These are phyloP conservation scores for Nadsonia fulvescens DNA, from an alignment of 805 yeast genomes.

Conservation along the genomic window DNA sequence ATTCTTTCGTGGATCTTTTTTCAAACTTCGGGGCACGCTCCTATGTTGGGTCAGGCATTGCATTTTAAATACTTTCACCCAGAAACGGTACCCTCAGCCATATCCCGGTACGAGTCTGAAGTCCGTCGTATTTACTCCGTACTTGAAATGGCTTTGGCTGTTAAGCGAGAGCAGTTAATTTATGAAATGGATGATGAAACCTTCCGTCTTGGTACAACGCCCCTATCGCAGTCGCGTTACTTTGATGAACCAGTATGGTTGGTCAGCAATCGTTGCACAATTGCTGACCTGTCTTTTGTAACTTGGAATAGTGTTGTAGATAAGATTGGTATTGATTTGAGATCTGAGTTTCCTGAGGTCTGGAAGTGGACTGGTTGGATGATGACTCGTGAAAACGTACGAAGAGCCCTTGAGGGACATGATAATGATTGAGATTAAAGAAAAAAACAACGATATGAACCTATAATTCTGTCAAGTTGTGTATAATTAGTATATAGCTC, in stretches of 20 bases:
- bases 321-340: slow-evolving; percentile 74
- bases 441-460: no score
- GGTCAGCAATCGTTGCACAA: slow-evolving; percentile 63
- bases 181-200: slow-evolving; percentile 75
- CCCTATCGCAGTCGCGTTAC: slow-evolving; percentile 65
- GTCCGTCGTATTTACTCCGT: slow-evolving; percentile 22
- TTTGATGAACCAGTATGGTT: slow-evolving; percentile 92
- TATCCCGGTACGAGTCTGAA: slow-evolving; percentile 42
- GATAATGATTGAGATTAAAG: slow-evolving; percentile 6
- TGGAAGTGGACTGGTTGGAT: slow-evolving; percentile 89
- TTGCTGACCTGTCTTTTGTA: slow-evolving; percentile 83
- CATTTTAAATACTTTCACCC: slow-evolving; percentile 87
- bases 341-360: slow-evolving; percentile 72
- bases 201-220: slow-evolving; percentile 75
- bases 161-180: slow-evolving; percentile 71
- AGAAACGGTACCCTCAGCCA: slow-evolving; percentile 70
- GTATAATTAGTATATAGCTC: no score
- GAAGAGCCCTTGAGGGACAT: slow-evolving; percentile 41
- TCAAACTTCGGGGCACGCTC: slow-evolving; percentile 94
- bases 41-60: slow-evolving; percentile 96
- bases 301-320: slow-evolving; percentile 97
- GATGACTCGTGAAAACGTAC: slow-evolving; percentile 90
- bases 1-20: slow-evolving; percentile 81
- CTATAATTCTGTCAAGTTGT: no score
- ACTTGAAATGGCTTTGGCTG: slow-evolving; percentile 87